These are phyloP conservation scores for Ganoderma lucidum DNA, from an alignment of 1,284 basidiomycete species.

Conservation along the genomic window DNA sequence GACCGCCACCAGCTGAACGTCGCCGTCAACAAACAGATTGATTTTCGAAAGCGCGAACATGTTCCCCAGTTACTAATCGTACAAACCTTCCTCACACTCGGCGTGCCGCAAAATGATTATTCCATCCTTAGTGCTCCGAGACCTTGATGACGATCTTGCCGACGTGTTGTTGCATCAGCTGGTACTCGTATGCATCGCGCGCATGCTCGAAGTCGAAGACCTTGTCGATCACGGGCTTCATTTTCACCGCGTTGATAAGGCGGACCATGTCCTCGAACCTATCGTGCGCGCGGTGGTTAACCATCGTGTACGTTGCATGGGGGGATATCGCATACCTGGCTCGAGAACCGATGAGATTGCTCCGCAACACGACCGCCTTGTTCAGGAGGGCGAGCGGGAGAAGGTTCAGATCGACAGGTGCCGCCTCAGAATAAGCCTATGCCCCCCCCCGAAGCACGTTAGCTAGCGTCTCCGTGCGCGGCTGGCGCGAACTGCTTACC, in stretches of 20 bases:
- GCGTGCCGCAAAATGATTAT: background rate
- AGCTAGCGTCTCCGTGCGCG: background rate
- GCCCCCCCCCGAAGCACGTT: background rate
- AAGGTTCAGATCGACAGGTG: background rate
- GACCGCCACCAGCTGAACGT: background rate
- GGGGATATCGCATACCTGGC: constrained; percentile 35
- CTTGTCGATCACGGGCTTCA: constrained; percentile 50
- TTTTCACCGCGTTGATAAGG: constrained; percentile 42
- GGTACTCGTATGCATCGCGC: constrained; percentile 47
- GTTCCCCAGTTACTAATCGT: too few relatives aligned
- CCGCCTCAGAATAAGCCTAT: background rate
- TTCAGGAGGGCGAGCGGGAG: constrained; percentile 17
- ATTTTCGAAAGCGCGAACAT: too few relatives aligned
- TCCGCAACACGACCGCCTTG: constrained; percentile 36
- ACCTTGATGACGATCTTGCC: background rate
- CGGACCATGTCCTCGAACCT: constrained; percentile 49
- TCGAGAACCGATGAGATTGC: constrained; percentile 45
- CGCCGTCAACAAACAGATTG: too few relatives aligned
- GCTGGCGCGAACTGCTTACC: constrained; percentile 9
- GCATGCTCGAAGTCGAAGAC: constrained; percentile 50
- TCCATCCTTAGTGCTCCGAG: background rate
- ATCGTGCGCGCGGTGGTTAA: background rate
- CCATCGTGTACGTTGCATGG: background rate
- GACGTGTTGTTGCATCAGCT: constrained; percentile 41
- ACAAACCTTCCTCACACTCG: too few relatives aligned